Evolutionary conservation across 2,329 filamentous ascomycete genomes (phyloP), one percentile per base, ranked within the genome.

Genomic region (Ceratocystis diversiconidia): DNA sequence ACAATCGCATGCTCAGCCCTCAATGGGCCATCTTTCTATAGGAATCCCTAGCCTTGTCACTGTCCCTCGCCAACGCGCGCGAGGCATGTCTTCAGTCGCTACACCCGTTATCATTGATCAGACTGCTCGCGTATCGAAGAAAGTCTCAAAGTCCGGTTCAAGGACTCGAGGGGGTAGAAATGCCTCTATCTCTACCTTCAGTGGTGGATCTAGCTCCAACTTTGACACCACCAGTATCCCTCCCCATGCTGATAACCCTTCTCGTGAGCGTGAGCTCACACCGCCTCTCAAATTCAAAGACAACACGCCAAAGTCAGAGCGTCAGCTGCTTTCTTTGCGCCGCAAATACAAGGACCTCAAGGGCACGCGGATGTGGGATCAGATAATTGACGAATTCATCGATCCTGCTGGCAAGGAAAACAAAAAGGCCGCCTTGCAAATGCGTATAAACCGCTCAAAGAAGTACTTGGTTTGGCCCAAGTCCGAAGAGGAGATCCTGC

Each of bases 331-430:
- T 61, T 73, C 79, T 30, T 75, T 79, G n/a, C 75, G 80, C 12
- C 77, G 76, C 70, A 70, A 76, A 28, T 76, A 78, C 69, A 73
- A 76, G 17, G 70, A 76, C 22, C 75, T 77, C 63, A 81, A 80
- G 69, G 81, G 82, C 17, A 80, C 81, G 68, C 80, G 81, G 43
- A 84, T 84, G 80, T 84, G 82, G 82, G 77, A 81, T 28, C 74
- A 76, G 48, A 82, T 84, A 66, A 75, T 77, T 61, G 71, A 70
- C 4, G 76, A 79, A 65, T 83, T 76, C 67, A 70, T 70, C 15
- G 65, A 68, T 7, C 67, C 67, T 22, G 77, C 77, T 63, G 65
- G 70, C 8, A 74, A 76, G 67, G 73, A 73, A 15, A 74, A 73
- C 5, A 75, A 77, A 46, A 79, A 80, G 68, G 79, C 81, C 61